Base-by-base conservation (phyloP, 2,329 filamentous ascomycete genomes). In the Alternaria angustiovoidea region DNA sequence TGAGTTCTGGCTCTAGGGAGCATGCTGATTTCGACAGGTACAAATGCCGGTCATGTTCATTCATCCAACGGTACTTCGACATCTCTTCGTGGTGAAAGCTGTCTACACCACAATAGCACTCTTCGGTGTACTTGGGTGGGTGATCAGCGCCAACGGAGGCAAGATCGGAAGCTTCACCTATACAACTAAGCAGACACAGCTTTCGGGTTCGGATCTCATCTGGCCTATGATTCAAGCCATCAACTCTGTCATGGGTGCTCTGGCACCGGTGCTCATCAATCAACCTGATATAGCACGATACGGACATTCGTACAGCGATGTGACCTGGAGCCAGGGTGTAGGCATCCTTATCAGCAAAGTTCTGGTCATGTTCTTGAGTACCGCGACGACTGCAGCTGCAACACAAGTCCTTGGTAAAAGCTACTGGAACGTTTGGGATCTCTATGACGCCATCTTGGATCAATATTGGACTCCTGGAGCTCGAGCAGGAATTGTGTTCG, bases 41-140 rank as follows among this genome's bases (percentile, higher is more conserved):
- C 69, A 72, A 59, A 62, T 72, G 51, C 70, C 71, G 7, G 36
- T 74, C n/a, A 68, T 75, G 54, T 64, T 73, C 47, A 70, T 75
- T 36, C 69, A 68, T 5, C 65, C 70, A 2, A 67, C 64, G 7
- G 64, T 66, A 18, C 66, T 75, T 11, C 60, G 64, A 39, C 60
- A 69, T 42, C 65, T 70, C 12, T 68, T 68, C 49, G 55, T 60
- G 7, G n/a, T 69, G 44, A 68, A 68, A 57, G 61, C 66, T n/a
- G 58, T 68, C 3, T 60, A 63, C 22, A 63, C 65, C 2, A 64
- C 63, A 1, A 58, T 63, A 28, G 54, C 63, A 3, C 53, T 68
- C 24, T 61, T 71, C 22, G 67, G 62, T 4, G 64, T 69, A 0
- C 62, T 71, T 20, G 63, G 61, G 8, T 66, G 70, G 63, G 62